A percentile compares a stretch with the other conserved stretches of the same genome.
These are phyloP conservation scores for Cinchona pubescens DNA, from an alignment of 257 asterid genomes.

Conservation along the genomic window DNA sequence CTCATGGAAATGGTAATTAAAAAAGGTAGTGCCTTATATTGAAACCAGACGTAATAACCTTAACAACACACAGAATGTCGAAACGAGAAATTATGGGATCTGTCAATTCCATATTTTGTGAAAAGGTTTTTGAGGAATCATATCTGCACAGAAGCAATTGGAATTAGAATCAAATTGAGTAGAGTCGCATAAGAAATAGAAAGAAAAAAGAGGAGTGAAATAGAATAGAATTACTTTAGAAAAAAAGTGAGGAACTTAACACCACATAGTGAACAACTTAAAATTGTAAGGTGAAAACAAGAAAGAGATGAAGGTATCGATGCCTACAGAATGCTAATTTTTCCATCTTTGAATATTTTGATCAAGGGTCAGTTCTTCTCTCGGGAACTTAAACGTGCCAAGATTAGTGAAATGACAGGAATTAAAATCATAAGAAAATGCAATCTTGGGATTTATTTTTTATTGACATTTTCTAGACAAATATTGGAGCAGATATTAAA, in stretches of 20 bases:
- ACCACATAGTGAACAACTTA: too few relatives aligned
- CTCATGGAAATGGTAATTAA: background rate
- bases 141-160: slow-evolving; percentile 56
- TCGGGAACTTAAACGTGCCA: too few relatives aligned
- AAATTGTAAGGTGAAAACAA: too few relatives aligned
- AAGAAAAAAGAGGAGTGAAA: background rate
- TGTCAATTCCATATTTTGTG: slow-evolving; percentile 91
- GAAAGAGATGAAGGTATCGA: too few relatives aligned
- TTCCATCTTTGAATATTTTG: background rate
- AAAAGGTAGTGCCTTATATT: background rate
- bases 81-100: slow-evolving; percentile 98
- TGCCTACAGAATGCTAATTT: background rate
- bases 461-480: too few relatives aligned
- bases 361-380: background rate
- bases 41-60: slow-evolving; percentile 42
- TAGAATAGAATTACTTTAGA: background rate
- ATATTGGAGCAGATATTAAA: background rate
- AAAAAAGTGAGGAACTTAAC: background rate
- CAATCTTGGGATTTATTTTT: too few relatives aligned
- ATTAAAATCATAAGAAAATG: background rate
- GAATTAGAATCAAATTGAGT: background rate
- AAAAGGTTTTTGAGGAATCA: slow-evolving; percentile 82
- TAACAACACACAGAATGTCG: slow-evolving; percentile 91
- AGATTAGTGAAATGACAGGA: background rate
- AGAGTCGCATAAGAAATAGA: slow-evolving; percentile 4